phyloP scores from a whole-genome alignment of 345 rosid genomes.

The Theobroma cacao region DNA sequence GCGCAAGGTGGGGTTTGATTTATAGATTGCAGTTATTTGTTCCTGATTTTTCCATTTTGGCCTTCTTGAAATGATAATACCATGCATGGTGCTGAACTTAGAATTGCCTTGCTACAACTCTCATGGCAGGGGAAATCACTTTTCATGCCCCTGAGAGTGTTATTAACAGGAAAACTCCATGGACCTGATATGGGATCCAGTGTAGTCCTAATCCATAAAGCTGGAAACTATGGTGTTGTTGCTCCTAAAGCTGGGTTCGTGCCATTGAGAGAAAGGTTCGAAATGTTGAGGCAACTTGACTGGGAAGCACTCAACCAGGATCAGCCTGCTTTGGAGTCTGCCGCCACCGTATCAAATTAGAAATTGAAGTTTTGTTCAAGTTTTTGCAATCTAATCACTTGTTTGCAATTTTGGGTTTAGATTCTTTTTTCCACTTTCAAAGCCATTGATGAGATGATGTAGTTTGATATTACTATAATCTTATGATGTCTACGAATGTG shows the following conservation, averaged over 20 bases:
- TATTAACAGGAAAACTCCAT: conserved; percentile 85
- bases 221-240: conserved; percentile 56
- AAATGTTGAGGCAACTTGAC: conserved; percentile 54
- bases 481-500: neutral
- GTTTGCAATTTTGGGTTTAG: neutral
- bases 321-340: conserved; percentile 46
- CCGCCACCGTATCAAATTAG: conserved; percentile 23
- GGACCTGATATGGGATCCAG: conserved; percentile 89
- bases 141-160: conserved; percentile 82
- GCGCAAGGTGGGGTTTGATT: conserved; percentile 59
- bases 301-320: conserved; percentile 60
- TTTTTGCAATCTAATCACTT: neutral
- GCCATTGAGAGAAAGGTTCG: conserved; percentile 61
- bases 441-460: neutral
- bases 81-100: neutral
- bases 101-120: neutral
- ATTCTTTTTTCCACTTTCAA: neutral
- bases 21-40: neutral
- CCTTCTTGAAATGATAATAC: neutral
- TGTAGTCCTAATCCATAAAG: conserved; percentile 62
- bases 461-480: neutral
- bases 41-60: neutral
- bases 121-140: conserved; percentile 77
- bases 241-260: conserved; percentile 55
- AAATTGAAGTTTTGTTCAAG: neutral